A percentile compares a stretch with the other conserved stretches of the same genome.
These are phyloP conservation scores for Penicillium concentricum DNA, from an alignment of 2,329 filamentous ascomycete species.

Conservation along the genomic window DNA sequence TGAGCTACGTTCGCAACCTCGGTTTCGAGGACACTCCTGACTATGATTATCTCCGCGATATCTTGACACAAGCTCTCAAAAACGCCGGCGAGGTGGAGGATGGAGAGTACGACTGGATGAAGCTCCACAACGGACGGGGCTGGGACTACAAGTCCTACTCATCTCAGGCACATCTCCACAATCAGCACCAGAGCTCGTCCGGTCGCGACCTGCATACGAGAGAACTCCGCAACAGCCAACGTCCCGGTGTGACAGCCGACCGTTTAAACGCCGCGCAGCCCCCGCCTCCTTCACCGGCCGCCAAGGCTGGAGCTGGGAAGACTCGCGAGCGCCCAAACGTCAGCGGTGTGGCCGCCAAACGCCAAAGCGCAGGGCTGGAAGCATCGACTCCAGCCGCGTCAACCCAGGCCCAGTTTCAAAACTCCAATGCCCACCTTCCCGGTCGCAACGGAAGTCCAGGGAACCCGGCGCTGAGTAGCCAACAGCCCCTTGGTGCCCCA, in stretches of 20 bases:
- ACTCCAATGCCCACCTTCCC: conserved; percentile 84
- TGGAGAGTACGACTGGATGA: conserved; percentile 99
- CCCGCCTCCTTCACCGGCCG: conserved; percentile 80
- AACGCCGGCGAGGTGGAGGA: conserved; percentile 93
- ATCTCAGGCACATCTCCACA: conserved; percentile 72
- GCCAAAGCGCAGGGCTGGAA: conserved; percentile 66
- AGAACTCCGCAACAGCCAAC: conserved; percentile 58
- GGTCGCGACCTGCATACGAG: conserved; percentile 78
- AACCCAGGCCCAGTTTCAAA: conserved; percentile 94
- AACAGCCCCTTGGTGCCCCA: conserved; percentile 56
- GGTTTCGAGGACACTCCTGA: conserved; percentile 98
- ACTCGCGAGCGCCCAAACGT: conserved; percentile 72
- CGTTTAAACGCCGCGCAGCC: conserved; percentile 94
- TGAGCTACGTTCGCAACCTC: conserved; percentile 94
- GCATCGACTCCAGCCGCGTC: conserved; percentile 82
- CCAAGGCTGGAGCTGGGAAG: conserved; percentile 73
- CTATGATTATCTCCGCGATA: conserved; percentile 94
- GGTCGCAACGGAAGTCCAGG: conserved; percentile 56
- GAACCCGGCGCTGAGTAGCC: conserved; percentile 60
- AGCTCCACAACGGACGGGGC: conserved; percentile 87
- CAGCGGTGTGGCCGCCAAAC: conserved; percentile 71
- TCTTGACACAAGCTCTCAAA: conserved; percentile 95
- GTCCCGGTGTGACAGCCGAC: conserved; percentile 69
- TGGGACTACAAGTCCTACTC: conserved; percentile 79
- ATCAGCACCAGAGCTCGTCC: conserved; percentile 78